Evolutionary conservation across 129 eudicot genomes (phyloP).

Genomic region (Lactuca saligna): DNA sequence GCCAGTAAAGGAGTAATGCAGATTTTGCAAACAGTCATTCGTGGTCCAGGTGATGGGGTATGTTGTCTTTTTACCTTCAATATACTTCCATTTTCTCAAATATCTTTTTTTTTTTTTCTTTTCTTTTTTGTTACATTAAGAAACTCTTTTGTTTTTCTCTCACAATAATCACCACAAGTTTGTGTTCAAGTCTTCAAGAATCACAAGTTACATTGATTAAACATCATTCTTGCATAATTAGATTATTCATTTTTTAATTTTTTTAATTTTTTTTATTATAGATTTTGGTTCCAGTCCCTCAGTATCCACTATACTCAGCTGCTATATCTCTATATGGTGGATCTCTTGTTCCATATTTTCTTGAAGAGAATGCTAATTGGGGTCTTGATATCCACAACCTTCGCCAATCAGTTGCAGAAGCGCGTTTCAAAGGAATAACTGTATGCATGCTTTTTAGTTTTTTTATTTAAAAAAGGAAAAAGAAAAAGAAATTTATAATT

Average conservation of each 20-base stretch:
- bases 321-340: constrained; percentile 88
- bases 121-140: no score
- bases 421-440: constrained; percentile 77
- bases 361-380: constrained; percentile 96
- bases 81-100: neutral
- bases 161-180: constrained; percentile 9
- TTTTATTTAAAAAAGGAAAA: no score
- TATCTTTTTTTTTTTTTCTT: neutral
- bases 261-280: constrained; percentile 17
- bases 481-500: no score
- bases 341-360: constrained; percentile 90
- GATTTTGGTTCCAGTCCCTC: constrained; percentile 98
- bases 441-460: constrained; percentile 49
- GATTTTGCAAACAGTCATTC: constrained; percentile 70
- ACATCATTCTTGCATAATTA: neutral
- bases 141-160: neutral
- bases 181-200: neutral
- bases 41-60: constrained; percentile 90
- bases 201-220: neutral
- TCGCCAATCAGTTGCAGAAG: constrained; percentile 78
- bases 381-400: constrained; percentile 89
- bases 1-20: constrained; percentile 99
- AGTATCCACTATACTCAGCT: constrained; percentile 97
- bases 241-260: neutral
- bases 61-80: neutral